phyloP scores from a whole-genome alignment of 805 yeast genomes.

The Yarrowia bubula region DNA sequence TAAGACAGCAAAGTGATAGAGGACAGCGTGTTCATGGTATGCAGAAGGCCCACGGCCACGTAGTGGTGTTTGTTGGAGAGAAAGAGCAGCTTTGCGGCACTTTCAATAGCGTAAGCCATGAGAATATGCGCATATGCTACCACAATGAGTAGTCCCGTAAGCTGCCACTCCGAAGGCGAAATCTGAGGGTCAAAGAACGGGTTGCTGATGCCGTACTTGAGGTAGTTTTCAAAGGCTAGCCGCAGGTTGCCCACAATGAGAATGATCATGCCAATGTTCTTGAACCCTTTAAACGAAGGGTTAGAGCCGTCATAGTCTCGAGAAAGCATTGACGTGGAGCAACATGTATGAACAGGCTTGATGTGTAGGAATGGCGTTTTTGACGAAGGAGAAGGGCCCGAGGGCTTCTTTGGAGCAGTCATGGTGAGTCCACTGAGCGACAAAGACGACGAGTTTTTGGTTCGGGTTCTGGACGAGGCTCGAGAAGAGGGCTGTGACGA shows the following conservation, averaged over 20 bases:
- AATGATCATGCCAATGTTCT: slow-evolving; percentile 43
- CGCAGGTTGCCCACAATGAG: slow-evolving; percentile 44
- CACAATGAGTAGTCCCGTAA: slow-evolving; percentile 33
- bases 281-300: slow-evolving; percentile 42
- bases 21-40: slow-evolving; percentile 38
- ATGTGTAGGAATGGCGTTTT: slow-evolving; percentile 24
- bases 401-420: neutral
- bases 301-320: slow-evolving; percentile 14
- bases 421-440: slow-evolving; percentile 6
- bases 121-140: slow-evolving; percentile 41
- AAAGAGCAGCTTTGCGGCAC: slow-evolving; percentile 34
- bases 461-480: slow-evolving; percentile 13
- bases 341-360: slow-evolving; percentile 6
- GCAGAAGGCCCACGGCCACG: slow-evolving; percentile 37
- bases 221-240: slow-evolving; percentile 42
- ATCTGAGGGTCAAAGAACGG: slow-evolving; percentile 39
- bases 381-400: neutral
- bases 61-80: slow-evolving; percentile 34
- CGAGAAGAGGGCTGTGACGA: slow-evolving; percentile 5
- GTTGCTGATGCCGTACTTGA: slow-evolving; percentile 41
- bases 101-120: slow-evolving; percentile 42
- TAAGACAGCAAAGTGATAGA: slow-evolving; percentile 37
- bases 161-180: slow-evolving; percentile 10
- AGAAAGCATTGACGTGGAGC: slow-evolving; percentile 26
- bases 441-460: slow-evolving; percentile 15